These are phyloP conservation scores for Mycena maculata DNA, from an alignment of 768 basidiomycete genomes.

Conservation along the genomic window DNA sequence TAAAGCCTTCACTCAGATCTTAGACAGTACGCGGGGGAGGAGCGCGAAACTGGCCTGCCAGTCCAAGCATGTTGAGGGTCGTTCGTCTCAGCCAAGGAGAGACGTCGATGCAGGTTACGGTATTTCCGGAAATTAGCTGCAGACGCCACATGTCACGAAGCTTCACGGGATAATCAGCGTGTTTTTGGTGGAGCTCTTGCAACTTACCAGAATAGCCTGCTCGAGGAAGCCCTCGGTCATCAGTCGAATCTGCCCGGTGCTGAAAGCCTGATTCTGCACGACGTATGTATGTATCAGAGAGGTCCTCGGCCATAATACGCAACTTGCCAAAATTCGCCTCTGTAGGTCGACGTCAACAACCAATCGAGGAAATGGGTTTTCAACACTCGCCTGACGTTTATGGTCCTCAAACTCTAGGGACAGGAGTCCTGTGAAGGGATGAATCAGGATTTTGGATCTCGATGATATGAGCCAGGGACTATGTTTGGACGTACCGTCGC, in stretches of 20 bases:
- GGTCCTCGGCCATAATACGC: neutral
- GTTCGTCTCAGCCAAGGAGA: neutral
- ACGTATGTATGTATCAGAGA: no score
- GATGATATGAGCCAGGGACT: no score
- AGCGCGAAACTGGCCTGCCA: constrained; percentile 3
- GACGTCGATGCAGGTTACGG: constrained; percentile 18
- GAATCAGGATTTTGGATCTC: neutral
- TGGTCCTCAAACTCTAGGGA: constrained; percentile 6
- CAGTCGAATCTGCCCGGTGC: constrained; percentile 51
- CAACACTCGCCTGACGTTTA: constrained; percentile 17
- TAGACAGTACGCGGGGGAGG: neutral
- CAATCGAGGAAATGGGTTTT: no score
- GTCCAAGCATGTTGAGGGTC: constrained; percentile 24
- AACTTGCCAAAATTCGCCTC: constrained; percentile 20
- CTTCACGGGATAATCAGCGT: neutral
- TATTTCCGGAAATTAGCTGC: neutral
- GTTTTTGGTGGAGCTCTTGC: neutral
- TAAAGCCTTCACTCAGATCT: constrained; percentile 16
- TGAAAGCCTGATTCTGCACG: constrained; percentile 55
- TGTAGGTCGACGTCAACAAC: neutral
- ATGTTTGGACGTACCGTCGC: constrained; percentile 1
- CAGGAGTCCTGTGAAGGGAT: constrained; percentile 21
- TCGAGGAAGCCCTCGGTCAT: constrained; percentile 50
- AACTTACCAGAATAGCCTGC: constrained; percentile 47
- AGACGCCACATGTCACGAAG: constrained; percentile 20